These are phyloP conservation scores for Lolium perenne DNA, from an alignment of 176 grass and related monocot species.

Conservation along the genomic window DNA sequence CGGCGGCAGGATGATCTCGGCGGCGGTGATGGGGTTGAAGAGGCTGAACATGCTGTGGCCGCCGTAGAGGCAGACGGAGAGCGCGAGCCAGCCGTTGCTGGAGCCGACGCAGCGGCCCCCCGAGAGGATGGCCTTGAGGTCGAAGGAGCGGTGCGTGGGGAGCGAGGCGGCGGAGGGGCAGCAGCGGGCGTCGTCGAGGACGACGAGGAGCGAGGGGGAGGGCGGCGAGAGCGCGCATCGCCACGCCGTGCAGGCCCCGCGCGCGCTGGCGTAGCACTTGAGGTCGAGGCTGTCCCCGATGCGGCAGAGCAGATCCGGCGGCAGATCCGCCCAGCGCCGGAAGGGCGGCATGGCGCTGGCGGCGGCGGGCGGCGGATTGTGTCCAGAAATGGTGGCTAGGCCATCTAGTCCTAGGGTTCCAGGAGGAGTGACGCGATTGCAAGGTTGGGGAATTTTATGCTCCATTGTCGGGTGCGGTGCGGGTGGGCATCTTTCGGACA, in stretches of 20 bases:
- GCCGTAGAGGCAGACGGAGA: slow-evolving; percentile 50
- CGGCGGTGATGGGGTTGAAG: slow-evolving; percentile 57
- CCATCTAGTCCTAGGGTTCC: slow-evolving; percentile 47
- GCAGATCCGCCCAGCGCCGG: slow-evolving; percentile 65
- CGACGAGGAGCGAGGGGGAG: slow-evolving; percentile 52
- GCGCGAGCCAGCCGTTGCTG: slow-evolving; percentile 67
- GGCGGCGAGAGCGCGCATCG: slow-evolving; percentile 51
- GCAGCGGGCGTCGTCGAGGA: slow-evolving; percentile 49
- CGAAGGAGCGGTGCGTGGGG: slow-evolving; percentile 53
- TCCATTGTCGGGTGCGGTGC: slow-evolving; percentile 22
- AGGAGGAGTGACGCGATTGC: background rate
- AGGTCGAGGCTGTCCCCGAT: slow-evolving; percentile 60
- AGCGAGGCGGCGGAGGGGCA: slow-evolving; percentile 50
- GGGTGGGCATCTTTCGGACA: slow-evolving; percentile 20
- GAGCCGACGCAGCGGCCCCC: slow-evolving; percentile 55
- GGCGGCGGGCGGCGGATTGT: background rate
- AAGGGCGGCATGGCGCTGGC: slow-evolving; percentile 49
- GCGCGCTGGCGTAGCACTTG: slow-evolving; percentile 61
- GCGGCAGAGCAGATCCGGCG: slow-evolving; percentile 56
- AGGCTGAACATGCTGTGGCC: slow-evolving; percentile 53
- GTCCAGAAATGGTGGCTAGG: slow-evolving; percentile 4
- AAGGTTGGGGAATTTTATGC: slow-evolving; percentile 53
- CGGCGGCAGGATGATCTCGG: slow-evolving; percentile 56
- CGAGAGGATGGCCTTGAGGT: slow-evolving; percentile 52
- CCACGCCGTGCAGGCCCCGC: slow-evolving; percentile 59